Evolutionary conservation across 768 basidiomycete species (phyloP).

Genomic region (Russula sp.): DNA sequence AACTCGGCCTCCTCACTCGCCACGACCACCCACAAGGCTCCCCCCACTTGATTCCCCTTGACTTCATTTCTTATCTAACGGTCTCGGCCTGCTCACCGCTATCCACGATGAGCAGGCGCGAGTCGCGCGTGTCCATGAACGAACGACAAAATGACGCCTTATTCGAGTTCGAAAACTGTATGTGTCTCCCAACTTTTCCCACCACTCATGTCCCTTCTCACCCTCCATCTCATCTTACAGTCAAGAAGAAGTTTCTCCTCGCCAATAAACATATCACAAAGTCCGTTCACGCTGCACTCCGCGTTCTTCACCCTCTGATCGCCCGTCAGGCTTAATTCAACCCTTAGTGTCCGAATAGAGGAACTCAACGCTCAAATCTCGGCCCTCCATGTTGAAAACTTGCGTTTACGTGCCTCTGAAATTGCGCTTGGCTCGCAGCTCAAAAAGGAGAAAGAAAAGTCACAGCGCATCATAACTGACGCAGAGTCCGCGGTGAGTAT

Average conservation of each 20-base stretch:
- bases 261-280: slow-evolving; percentile 92
- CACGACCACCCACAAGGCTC: slow-evolving; percentile 12
- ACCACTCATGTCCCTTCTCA: slow-evolving; percentile 31
- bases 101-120: slow-evolving; percentile 41
- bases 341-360: slow-evolving; percentile 78
- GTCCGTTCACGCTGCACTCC: slow-evolving; percentile 39
- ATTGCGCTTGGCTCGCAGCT: slow-evolving; percentile 72
- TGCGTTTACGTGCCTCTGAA: slow-evolving; percentile 76
- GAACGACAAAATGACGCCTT: slow-evolving; percentile 74
- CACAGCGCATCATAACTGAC: slow-evolving; percentile 65
- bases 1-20: background rate
- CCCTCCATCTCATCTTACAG: slow-evolving; percentile 45
- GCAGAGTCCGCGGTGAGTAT: slow-evolving; percentile 68
- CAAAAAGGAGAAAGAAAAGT: slow-evolving; percentile 77
- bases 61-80: slow-evolving; percentile 11
- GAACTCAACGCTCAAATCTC: slow-evolving; percentile 82
- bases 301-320: slow-evolving; percentile 16
- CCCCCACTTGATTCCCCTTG: slow-evolving; percentile 7
- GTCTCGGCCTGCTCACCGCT: slow-evolving; percentile 28
- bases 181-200: slow-evolving; percentile 39
- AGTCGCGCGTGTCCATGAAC: slow-evolving; percentile 50
- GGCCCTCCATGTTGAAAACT: slow-evolving; percentile 77
- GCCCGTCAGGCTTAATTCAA: slow-evolving; percentile 69
- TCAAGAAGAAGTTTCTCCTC: slow-evolving; percentile 90
- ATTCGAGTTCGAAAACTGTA: slow-evolving; percentile 82